Percentiles rank a stretch among this genome's conserved stretches.
Conservation (phyloP, 2,329 filamentous ascomycete genomes). For the Ophiostoma tasmaniense region DNA sequence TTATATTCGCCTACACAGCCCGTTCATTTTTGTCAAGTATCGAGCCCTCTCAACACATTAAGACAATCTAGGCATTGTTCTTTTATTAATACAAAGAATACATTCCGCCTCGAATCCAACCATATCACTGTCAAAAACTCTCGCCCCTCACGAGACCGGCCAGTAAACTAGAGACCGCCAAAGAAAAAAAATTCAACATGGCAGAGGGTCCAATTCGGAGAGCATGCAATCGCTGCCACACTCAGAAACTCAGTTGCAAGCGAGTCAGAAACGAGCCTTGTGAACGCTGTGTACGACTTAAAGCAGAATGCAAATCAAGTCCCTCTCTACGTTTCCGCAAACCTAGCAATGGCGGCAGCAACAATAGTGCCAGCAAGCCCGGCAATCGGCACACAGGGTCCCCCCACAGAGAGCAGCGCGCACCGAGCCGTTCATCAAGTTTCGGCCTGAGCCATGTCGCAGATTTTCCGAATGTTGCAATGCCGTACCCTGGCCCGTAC, state of each 20-base stretch:
- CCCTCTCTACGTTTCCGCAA: constrained; percentile 28
- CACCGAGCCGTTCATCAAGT: not conserved
- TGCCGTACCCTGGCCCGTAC: constrained; percentile 14
- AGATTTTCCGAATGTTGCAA: not conserved
- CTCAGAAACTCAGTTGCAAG: constrained; percentile 40
- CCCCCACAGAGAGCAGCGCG: not conserved
- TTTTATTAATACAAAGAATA: not conserved
- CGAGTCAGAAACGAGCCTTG: constrained; percentile 33
- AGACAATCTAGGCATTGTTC: not conserved
- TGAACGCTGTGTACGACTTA: constrained; percentile 36
- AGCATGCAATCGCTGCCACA: constrained; percentile 40
- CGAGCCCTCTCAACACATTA: not conserved
- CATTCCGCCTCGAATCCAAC: not conserved
- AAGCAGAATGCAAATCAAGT: constrained; percentile 37
- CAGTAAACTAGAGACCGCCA: not conserved
- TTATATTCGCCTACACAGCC: not conserved
- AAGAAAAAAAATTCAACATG: constrained; percentile 4
- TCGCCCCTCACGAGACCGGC: not conserved
- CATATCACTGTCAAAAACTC: not conserved
- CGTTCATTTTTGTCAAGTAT: not conserved
- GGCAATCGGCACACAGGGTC: constrained; percentile 2
- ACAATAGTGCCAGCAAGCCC: constrained; percentile 14
- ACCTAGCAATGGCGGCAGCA: constrained; percentile 17
- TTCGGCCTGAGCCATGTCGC: not conserved
- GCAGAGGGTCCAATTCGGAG: constrained; percentile 27